Evolutionary conservation across 2,329 filamentous ascomycete species (phyloP).

Genomic region (Trichoderma sp.): DNA sequence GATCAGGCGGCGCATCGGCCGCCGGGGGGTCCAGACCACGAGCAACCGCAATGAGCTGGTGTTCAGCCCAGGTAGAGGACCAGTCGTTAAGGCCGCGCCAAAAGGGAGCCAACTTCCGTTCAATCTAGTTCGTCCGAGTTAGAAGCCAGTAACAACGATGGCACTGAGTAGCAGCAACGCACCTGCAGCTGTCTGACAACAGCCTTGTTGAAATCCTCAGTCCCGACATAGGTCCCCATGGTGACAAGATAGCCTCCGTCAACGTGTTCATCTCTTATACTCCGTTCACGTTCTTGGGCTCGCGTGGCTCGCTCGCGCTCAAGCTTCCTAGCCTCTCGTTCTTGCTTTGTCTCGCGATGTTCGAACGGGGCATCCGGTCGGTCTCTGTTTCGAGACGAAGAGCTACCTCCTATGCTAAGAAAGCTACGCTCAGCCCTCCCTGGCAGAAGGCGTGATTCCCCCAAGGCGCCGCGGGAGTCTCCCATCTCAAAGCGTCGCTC

Average conservation of each 20-base stretch:
- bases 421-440: conserved; percentile 49
- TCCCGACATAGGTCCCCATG: conserved; percentile 86
- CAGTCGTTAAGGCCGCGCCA: conserved; percentile 94
- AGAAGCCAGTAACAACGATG: conserved; percentile 16
- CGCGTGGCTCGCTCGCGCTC: conserved; percentile 78
- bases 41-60: conserved; percentile 90
- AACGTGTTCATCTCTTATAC: conserved; percentile 86
- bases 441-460: conserved; percentile 30
- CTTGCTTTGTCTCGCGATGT: conserved; percentile 85
- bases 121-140: conserved; percentile 63
- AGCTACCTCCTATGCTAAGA: conserved; percentile 47
- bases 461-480: conserved; percentile 30
- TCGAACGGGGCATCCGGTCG: conserved; percentile 51
- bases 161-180: conserved; percentile 33
- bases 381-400: conserved; percentile 43
- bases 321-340: conserved; percentile 81
- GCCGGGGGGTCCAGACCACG: conserved; percentile 81
- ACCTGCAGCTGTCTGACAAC: conserved; percentile 90
- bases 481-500: conserved; percentile 28
- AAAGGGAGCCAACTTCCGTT: conserved; percentile 88
- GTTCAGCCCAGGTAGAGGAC: conserved; percentile 85
- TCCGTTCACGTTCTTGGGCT: conserved; percentile 83
- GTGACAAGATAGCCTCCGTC: conserved; percentile 96
- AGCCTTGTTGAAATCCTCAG: conserved; percentile 90
- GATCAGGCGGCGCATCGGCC: conserved; percentile 77